Evolutionary conservation across 78 protist genomes (phyloP), one percentile per base, ranked within the genome.

Genomic region (Chrysochromulina parva): DNA sequence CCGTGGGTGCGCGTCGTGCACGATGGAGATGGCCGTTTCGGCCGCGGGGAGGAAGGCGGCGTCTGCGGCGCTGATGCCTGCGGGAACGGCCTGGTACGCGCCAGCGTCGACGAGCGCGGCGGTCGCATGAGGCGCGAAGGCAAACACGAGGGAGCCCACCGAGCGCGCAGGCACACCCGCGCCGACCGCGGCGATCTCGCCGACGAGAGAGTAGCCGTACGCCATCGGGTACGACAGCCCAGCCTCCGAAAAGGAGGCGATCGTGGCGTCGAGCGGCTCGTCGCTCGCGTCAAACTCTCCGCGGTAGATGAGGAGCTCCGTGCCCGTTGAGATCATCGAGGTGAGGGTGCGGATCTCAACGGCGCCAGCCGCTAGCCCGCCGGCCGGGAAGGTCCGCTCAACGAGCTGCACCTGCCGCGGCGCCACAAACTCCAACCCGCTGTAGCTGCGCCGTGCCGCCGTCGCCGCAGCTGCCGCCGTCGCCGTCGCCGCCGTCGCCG

Each of bases 1-100:
- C 47, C 85, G 85, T 60, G 85, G 53, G 85, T 52, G 59, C 60
- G 59, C 85, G 57, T 76, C 85, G 59, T 76, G 85, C 59, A n/a
- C 85, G 85, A 76, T 76, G 11, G 59, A 52, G 59, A 76, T 4
- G 16, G 85, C 85, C 28, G 85, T 76, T n/a, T 76, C 85, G 59
- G 59, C 85, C 14, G 85, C 55, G 59, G 85, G 85, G 1, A 76
- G 59, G 85, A 52, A 76, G 38, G 55, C 85, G 38, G 85, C 85
- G 17, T 69, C 78, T 0, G 53, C 24, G 20, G 78, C 28, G 17
- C 7, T 1, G 10, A 65, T 2, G 38, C 28, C 73, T 47, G 28
- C 28, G 7, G 73, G 73, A 26, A 65, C 38, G 7, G 38, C 38
- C 38, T 38, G 38, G 38, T 38, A 38, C 38, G 38, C 38, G 38